Conservation (phyloP, 768 basidiomycete genomes). For the Phaeolepiota aurea region DNA sequence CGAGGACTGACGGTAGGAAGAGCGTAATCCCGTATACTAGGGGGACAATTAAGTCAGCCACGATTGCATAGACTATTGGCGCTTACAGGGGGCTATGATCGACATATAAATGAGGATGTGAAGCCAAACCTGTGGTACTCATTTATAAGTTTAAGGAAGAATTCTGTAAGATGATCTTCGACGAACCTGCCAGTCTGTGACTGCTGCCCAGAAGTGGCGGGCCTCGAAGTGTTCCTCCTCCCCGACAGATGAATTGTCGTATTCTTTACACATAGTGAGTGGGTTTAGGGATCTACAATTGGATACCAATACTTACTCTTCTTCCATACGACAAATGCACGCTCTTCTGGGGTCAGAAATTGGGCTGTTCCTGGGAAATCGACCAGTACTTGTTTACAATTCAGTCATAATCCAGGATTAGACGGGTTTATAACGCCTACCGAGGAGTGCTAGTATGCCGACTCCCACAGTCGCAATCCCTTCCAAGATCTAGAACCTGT, state of each 20-base stretch:
- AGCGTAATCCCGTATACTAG: conserved; percentile 64
- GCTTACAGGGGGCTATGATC: conserved; percentile 50
- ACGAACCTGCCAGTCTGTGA: conserved; percentile 57
- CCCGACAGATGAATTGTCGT: conserved; percentile 44
- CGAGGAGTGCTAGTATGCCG: conserved; percentile 42
- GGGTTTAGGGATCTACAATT: neutral
- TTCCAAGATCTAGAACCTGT: conserved; percentile 44
- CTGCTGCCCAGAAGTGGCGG: conserved; percentile 43
- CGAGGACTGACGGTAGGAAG: conserved; percentile 54
- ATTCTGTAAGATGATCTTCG: neutral
- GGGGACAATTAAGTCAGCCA: neutral
- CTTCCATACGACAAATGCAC: conserved; percentile 41
- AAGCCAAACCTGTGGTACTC: conserved; percentile 30
- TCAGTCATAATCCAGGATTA: neutral
- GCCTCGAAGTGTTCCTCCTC: conserved; percentile 55
- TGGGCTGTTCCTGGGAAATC: conserved; percentile 53
- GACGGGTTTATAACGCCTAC: conserved; percentile 17
- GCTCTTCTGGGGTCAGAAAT: conserved; percentile 56
- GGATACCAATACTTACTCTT: conserved; percentile 33
- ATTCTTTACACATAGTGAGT: conserved; percentile 25
- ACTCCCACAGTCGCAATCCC: conserved; percentile 54
- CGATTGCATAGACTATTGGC: neutral
- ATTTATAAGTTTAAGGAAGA: neutral
- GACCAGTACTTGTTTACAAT: conserved; percentile 35
- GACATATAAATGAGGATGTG: conserved; percentile 55